Evolutionary conservation across 23 red algal species (phyloP).

Genomic region (Agarophyton chilense): DNA sequence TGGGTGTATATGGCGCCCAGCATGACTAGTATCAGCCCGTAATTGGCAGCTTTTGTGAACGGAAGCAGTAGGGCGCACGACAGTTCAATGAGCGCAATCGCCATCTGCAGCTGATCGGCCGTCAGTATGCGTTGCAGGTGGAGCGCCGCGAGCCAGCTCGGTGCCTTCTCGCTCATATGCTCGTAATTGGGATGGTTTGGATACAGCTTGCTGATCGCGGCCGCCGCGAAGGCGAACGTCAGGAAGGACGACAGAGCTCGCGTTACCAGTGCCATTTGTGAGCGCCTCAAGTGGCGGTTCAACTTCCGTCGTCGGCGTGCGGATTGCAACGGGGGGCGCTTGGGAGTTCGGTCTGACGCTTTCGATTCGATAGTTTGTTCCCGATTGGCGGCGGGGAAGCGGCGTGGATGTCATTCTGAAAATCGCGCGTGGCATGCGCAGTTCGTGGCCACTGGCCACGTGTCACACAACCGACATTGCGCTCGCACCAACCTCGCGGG

Average conservation of each 20-base stretch:
- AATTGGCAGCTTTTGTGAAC: not conserved
- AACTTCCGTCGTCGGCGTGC: no score
- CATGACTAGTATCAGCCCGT: not conserved
- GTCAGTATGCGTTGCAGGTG: not conserved
- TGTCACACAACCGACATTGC: no score
- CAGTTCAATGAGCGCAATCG: not conserved
- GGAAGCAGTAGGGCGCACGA: not conserved
- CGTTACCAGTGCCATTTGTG: not conserved
- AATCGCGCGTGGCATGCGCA: no score
- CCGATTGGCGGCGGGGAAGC: no score
- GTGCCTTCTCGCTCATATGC: not conserved
- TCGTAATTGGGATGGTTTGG: not conserved
- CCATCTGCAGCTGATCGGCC: not conserved
- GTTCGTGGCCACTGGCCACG: no score
- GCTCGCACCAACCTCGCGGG: no score
- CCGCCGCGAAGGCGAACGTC: slow-evolving; percentile 17
- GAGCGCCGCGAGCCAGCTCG: not conserved
- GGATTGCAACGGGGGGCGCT: no score
- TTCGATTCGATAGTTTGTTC: no score
- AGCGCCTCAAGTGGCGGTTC: not conserved
- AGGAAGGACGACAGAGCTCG: not conserved
- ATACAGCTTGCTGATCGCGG: slow-evolving; percentile 5
- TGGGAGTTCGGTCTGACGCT: no score
- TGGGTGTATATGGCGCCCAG: slow-evolving; percentile 2
- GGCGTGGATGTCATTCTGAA: no score